Evolutionary conservation across 2,329 filamentous ascomycete species (phyloP).

Genomic region (Fusarium lyarnte): DNA sequence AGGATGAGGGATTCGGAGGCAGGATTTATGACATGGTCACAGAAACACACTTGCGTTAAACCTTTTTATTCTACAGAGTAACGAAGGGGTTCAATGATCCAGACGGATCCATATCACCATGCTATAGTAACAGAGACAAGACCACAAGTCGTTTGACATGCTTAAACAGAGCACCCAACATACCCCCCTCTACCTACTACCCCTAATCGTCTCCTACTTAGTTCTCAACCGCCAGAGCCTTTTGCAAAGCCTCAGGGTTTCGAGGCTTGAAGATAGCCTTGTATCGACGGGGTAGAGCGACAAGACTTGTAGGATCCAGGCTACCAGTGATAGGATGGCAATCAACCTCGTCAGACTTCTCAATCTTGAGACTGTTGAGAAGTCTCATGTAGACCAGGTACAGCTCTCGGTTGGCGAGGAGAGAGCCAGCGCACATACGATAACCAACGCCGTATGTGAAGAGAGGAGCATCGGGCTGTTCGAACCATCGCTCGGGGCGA

Average conservation of each 20-base stretch:
- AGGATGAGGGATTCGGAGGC: rapidly evolving
- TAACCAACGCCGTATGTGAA: constrained; percentile 75
- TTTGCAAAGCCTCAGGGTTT: constrained; percentile 29
- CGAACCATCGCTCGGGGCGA: constrained; percentile 65
- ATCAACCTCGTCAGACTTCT: constrained; percentile 63
- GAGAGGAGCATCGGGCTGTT: constrained; percentile 68
- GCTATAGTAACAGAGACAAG: neutral
- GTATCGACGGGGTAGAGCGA: constrained; percentile 68
- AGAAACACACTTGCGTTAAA: rapidly evolving
- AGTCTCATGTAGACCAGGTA: constrained; percentile 72
- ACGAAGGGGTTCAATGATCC: neutral
- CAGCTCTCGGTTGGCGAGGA: constrained; percentile 69
- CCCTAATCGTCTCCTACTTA: neutral
- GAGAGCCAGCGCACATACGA: constrained; percentile 70
- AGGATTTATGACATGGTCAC: rapidly evolving
- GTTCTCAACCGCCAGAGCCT: constrained; percentile 7
- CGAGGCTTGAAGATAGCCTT: constrained; percentile 67
- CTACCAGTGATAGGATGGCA: constrained; percentile 68
- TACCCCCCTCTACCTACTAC: rapidly evolving
- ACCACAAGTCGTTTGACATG: rapidly evolving
- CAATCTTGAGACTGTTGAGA: constrained; percentile 68
- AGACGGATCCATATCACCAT: neutral
- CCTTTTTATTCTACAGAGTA: neutral
- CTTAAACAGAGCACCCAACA: too few relatives aligned
- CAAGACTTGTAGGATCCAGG: constrained; percentile 69